These are phyloP conservation scores for Yamadazyma diddensiae DNA, from an alignment of 1,139 yeast genomes.

Conservation along the genomic window DNA sequence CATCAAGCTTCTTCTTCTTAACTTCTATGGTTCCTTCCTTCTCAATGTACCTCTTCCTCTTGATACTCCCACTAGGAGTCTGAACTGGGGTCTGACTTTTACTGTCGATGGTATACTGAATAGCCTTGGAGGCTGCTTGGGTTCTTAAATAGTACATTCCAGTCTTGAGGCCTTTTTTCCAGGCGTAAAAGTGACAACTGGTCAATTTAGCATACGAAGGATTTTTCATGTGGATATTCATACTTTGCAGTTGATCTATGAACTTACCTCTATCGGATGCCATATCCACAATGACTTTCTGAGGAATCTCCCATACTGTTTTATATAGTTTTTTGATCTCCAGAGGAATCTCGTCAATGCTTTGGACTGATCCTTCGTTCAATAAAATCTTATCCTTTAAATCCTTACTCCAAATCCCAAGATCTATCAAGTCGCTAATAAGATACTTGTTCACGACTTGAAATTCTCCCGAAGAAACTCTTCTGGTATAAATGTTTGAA, in stretches of 20 bases:
- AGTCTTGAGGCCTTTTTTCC: slow-evolving; percentile 95
- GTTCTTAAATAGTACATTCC: slow-evolving; percentile 98
- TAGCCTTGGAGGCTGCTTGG: slow-evolving; percentile 92
- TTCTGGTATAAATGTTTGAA: slow-evolving; percentile 80
- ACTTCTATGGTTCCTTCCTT: slow-evolving; percentile 9
- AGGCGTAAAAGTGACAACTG: slow-evolving; percentile 96
- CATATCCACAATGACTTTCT: slow-evolving; percentile 83
- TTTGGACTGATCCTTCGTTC: slow-evolving; percentile 84
- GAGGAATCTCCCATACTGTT: slow-evolving; percentile 97
- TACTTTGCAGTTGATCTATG: slow-evolving; percentile 91
- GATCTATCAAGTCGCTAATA: slow-evolving; percentile 74
- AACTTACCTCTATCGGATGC: slow-evolving; percentile 94
- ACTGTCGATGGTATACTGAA: slow-evolving; percentile 80
- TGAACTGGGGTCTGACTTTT: slow-evolving; percentile 1
- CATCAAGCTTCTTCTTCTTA: slow-evolving; percentile 3
- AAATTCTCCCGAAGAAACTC: slow-evolving; percentile 86
- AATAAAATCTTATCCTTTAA: slow-evolving; percentile 80
- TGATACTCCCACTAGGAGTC: slow-evolving; percentile 9
- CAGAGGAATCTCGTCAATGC: slow-evolving; percentile 70
- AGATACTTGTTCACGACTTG: slow-evolving; percentile 84
- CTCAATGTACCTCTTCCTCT: slow-evolving; percentile 20
- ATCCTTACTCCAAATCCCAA: slow-evolving; percentile 77
- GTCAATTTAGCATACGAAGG: slow-evolving; percentile 94
- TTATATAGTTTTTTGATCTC: slow-evolving; percentile 77
- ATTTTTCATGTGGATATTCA: slow-evolving; percentile 79